Conservation (phyloP, 306 rosid species). For the Leucaena leucocephala region DNA sequence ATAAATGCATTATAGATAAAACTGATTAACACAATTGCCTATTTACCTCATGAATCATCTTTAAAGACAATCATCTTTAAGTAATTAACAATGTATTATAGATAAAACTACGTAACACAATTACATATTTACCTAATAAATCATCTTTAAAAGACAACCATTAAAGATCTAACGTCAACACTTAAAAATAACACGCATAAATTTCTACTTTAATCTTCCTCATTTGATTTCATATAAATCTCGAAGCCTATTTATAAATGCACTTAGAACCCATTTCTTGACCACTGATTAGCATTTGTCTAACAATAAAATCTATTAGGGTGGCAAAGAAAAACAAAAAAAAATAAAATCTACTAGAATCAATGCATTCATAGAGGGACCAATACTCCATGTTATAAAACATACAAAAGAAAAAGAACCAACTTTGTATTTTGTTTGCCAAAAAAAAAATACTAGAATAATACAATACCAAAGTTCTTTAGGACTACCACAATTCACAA, state of each 20-base stretch:
- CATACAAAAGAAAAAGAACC: too few species aligned
- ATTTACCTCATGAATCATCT: not conserved
- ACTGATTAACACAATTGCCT: not conserved
- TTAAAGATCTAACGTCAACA: not conserved
- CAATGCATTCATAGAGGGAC: not conserved
- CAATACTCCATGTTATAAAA: not conserved
- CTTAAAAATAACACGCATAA: too few species aligned
- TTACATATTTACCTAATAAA: not conserved
- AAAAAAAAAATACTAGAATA: too few species aligned
- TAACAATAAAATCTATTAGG: not conserved
- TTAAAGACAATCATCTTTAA: not conserved
- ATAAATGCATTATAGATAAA: not conserved
- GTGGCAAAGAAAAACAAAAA: too few species aligned
- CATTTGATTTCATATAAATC: not conserved
- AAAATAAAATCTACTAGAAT: not conserved
- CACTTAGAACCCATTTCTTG: not conserved
- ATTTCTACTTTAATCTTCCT: too few species aligned
- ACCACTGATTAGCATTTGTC: too few species aligned
- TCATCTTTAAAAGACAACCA: not conserved
- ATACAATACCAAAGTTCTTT: too few species aligned
- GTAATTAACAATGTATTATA: too few species aligned
- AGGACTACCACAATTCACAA: too few species aligned
- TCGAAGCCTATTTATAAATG: not conserved
- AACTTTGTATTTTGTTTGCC: too few species aligned
- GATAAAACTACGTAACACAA: not conserved